These are phyloP conservation scores for Boletus coccyginus DNA, from an alignment of 768 basidiomycete species.

Conservation along the genomic window DNA sequence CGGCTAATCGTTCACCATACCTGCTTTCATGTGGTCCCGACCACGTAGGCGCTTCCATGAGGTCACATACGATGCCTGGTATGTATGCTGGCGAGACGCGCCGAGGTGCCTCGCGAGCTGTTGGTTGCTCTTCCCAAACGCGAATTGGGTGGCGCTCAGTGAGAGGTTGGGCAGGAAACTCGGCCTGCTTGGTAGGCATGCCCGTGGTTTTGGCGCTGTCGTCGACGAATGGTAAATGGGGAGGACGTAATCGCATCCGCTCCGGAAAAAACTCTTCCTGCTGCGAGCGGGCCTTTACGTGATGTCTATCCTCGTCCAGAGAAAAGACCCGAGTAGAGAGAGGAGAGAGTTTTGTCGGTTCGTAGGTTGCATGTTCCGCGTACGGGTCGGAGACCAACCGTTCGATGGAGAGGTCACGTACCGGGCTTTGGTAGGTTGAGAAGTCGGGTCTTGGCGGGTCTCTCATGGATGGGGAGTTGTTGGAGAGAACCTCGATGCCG, in stretches of 20 bases:
- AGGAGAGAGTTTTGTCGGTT: conserved; percentile 10
- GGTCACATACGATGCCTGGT: neutral
- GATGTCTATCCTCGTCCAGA: conserved; percentile 7
- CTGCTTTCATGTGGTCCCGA: neutral
- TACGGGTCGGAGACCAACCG: neutral
- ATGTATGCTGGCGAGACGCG: conserved; percentile 12
- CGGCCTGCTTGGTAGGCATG: neutral
- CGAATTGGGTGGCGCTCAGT: conserved; percentile 23
- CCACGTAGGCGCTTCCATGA: neutral
- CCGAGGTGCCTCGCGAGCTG: conserved; percentile 7
- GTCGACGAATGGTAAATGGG: neutral
- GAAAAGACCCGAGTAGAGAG: neutral
- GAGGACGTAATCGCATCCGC: conserved; percentile 4
- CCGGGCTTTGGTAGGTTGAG: conserved; percentile 11
- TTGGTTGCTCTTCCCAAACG: conserved; percentile 26
- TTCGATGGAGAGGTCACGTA: conserved; percentile 17
- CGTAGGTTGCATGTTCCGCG: neutral
- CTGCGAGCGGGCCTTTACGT: neutral
- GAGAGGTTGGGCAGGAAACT: neutral
- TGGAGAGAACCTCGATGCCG: conserved; percentile 22
- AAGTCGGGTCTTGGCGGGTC: neutral
- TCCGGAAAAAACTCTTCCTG: conserved; percentile 7
- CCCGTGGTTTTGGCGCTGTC: neutral
- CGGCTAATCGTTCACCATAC: neutral
- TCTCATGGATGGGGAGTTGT: conserved; percentile 7